These are phyloP conservation scores for Phytophthora rubi DNA, from an alignment of 352 stramenopile species.

Conservation along the genomic window DNA sequence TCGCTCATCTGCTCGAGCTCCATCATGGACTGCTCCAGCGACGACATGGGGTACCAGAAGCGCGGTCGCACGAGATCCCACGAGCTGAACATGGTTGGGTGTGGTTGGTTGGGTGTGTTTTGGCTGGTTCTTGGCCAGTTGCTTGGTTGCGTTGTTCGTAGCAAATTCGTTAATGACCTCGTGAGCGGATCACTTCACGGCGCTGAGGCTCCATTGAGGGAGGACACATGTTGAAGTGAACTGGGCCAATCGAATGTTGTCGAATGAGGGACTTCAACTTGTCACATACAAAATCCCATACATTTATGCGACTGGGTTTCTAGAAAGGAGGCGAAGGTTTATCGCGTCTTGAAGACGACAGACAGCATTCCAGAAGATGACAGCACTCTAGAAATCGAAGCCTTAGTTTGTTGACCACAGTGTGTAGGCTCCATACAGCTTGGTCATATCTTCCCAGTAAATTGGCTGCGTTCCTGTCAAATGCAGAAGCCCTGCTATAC, in stretches of 20 bases:
- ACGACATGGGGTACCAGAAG: conserved; percentile 54
- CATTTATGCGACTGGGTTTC: neutral
- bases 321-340: neutral
- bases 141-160: conserved; percentile 8
- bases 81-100: conserved; percentile 33
- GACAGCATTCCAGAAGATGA: too few species aligned
- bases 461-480: too few species aligned
- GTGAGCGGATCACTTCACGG: neutral
- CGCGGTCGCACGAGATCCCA: conserved; percentile 51
- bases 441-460: too few species aligned
- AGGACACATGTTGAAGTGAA: neutral
- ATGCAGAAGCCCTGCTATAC: too few species aligned
- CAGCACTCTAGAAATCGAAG: too few species aligned
- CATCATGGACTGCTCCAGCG: conserved; percentile 50
- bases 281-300: conserved; percentile 10
- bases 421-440: too few species aligned
- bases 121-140: neutral
- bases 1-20: conserved; percentile 37
- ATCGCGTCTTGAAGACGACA: neutral
- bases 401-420: too few species aligned
- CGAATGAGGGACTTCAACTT: conserved; percentile 5
- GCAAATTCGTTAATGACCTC: conserved; percentile 2
- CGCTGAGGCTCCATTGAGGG: neutral
- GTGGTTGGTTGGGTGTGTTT: conserved; percentile 5
- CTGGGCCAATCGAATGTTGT: neutral